phyloP scores from a whole-genome alignment of 2,329 filamentous ascomycete genomes.

The Phialemonium atrogriseum region DNA sequence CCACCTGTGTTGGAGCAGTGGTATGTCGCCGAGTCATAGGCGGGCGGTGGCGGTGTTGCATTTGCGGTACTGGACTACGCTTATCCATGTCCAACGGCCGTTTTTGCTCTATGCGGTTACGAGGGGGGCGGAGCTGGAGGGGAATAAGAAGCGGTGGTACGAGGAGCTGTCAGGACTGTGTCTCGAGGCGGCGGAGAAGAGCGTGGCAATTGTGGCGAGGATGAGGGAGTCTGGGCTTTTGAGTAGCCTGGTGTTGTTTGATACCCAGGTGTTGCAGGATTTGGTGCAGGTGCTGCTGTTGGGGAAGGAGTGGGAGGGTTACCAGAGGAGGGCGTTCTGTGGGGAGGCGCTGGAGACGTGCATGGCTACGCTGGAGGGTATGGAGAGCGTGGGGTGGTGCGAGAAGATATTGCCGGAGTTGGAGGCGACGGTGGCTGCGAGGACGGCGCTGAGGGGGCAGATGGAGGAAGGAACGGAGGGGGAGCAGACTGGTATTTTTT shows the following conservation, averaged over 20 bases:
- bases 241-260: slow-evolving; percentile 6
- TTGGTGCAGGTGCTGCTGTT: slow-evolving; percentile 6
- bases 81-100: slow-evolving; percentile 6
- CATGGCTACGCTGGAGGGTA: slow-evolving; percentile 4
- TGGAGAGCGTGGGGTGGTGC: slow-evolving; percentile 5
- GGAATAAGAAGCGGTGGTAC: slow-evolving; percentile 1
- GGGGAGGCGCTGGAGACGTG: slow-evolving; percentile 4
- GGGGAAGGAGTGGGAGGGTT: background rate
- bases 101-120: slow-evolving; percentile 4
- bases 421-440: slow-evolving; percentile 3
- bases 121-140: background rate
- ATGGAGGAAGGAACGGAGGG: background rate
- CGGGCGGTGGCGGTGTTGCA: slow-evolving; percentile 6
- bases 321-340: background rate
- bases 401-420: slow-evolving; percentile 7
- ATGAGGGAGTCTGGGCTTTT: slow-evolving; percentile 3
- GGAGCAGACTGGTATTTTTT: too few relatives aligned
- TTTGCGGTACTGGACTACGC: slow-evolving; percentile 5
- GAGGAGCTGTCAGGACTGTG: slow-evolving; percentile 3
- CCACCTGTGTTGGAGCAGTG: slow-evolving; percentile 3
- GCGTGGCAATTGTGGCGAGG: slow-evolving; percentile 2
- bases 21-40: slow-evolving; percentile 1
- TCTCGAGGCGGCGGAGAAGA: slow-evolving; percentile 4
- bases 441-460: background rate
- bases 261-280: slow-evolving; percentile 6